A percentile compares a stretch with the other conserved stretches of the same genome.
These are phyloP conservation scores for Taphrina populina DNA, from an alignment of 1,139 yeast genomes.

Conservation along the genomic window DNA sequence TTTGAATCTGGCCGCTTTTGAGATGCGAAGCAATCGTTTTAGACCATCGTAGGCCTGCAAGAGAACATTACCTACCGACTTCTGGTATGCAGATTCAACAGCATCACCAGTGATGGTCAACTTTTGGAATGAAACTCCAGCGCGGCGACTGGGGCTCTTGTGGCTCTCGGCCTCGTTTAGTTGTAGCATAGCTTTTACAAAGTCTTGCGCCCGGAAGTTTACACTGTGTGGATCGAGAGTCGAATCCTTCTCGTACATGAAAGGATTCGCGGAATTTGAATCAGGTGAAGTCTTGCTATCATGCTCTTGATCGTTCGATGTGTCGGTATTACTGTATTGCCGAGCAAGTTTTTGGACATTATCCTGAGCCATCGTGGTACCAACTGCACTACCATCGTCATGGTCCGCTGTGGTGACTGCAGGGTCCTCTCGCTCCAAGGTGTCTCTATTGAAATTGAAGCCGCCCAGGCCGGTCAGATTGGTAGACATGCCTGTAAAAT, in stretches of 20 bases:
- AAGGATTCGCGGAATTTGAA: constrained; percentile 36
- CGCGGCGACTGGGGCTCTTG: constrained; percentile 59
- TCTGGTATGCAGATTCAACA: constrained; percentile 74
- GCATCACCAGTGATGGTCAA: constrained; percentile 74
- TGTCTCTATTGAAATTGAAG: constrained; percentile 8
- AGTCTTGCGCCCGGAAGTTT: constrained; percentile 60
- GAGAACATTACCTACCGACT: constrained; percentile 60
- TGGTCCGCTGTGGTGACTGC: not conserved
- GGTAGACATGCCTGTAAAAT: too few species aligned
- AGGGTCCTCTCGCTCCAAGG: not conserved
- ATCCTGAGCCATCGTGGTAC: not conserved
- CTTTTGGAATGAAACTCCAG: constrained; percentile 69
- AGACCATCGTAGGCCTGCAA: constrained; percentile 42
- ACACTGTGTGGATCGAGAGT: constrained; percentile 57
- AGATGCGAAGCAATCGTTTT: constrained; percentile 39
- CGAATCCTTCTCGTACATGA: constrained; percentile 46
- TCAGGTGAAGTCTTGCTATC: too few species aligned
- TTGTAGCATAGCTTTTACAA: constrained; percentile 70
- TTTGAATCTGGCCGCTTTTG: constrained; percentile 36
- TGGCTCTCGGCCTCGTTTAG: constrained; percentile 60
- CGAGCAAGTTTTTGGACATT: constrained; percentile 12
- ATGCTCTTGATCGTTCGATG: constrained; percentile 5
- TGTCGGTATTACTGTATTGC: constrained; percentile 7
- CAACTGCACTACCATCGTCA: not conserved
- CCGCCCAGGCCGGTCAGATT: constrained; percentile 16